Conservation (phyloP, 2,329 filamentous ascomycete species). For the Penicillium sp. region DNA sequence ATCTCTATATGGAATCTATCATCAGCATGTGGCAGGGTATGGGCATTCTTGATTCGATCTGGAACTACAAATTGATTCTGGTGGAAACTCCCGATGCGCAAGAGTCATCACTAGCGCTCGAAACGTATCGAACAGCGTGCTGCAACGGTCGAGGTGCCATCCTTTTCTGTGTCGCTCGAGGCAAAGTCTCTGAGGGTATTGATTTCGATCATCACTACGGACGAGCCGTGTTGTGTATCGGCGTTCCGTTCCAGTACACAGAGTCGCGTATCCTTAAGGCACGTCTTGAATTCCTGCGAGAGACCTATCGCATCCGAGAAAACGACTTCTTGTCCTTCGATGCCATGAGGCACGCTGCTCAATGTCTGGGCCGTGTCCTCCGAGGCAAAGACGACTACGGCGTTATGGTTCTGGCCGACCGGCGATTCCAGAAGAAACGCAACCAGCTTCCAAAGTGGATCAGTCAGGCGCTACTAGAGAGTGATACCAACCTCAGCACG, state of each 20-base stretch:
- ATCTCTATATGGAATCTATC: slow-evolving; percentile 98
- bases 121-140: slow-evolving; percentile 96
- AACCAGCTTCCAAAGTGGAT: slow-evolving; percentile 96
- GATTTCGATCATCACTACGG: slow-evolving; percentile 99
- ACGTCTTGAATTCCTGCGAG: slow-evolving; percentile 90
- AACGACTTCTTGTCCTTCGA: slow-evolving; percentile 99
- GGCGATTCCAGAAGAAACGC: slow-evolving; percentile 90
- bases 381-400: slow-evolving; percentile 98
- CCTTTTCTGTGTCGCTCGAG: slow-evolving; percentile 90
- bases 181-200: slow-evolving; percentile 96
- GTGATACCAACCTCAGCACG: slow-evolving; percentile 87
- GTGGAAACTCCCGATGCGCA: slow-evolving; percentile 98
- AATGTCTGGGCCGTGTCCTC: slow-evolving; percentile 92
- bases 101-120: slow-evolving; percentile 91
- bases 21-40: slow-evolving; percentile 99
- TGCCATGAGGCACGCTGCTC: slow-evolving; percentile 97
- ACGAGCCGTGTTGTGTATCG: slow-evolving; percentile 92
- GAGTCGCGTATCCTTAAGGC: slow-evolving; percentile 97
- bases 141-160: slow-evolving; percentile 96
- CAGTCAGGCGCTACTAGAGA: slow-evolving; percentile 80
- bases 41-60: slow-evolving; percentile 95
- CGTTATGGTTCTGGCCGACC: slow-evolving; percentile 98
- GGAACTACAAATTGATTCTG: slow-evolving; percentile 98
- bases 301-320: slow-evolving; percentile 95
- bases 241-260: slow-evolving; percentile 98